Evolutionary conservation across 148 eudicot genomes (phyloP).

Genomic region (Camellia granthamiana): DNA sequence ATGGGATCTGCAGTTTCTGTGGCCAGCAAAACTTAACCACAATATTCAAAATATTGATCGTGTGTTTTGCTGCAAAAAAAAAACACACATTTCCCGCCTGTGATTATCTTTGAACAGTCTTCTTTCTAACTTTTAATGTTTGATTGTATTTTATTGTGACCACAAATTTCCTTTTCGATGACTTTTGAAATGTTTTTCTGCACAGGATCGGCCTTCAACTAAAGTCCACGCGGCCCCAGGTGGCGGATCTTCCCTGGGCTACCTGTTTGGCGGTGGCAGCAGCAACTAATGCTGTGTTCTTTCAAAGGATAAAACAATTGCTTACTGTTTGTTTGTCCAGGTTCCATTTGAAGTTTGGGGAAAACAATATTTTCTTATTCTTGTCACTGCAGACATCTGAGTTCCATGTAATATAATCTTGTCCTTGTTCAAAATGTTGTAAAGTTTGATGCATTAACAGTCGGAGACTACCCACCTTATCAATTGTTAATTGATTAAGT

Average conservation of each 20-base stretch:
- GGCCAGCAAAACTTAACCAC: too few relatives aligned
- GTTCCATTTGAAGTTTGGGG: neutral
- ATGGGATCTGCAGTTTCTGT: too few relatives aligned
- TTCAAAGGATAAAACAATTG: neutral
- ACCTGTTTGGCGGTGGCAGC: constrained; percentile 38
- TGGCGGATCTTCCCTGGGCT: constrained; percentile 43
- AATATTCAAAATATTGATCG: too few relatives aligned
- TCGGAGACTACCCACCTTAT: neutral
- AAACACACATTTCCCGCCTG: too few relatives aligned
- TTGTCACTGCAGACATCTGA: neutral
- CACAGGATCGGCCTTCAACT: constrained; percentile 38
- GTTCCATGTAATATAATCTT: neutral
- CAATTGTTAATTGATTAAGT: neutral
- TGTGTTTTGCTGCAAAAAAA: too few relatives aligned
- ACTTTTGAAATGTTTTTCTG: neutral
- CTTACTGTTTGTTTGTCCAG: neutral
- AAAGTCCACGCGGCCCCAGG: constrained; percentile 51
- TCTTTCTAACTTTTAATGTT: neutral
- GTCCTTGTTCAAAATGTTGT: neutral
- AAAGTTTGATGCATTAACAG: neutral
- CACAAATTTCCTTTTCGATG: neutral
- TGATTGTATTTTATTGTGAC: neutral
- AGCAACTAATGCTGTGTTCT: constrained; percentile 13
- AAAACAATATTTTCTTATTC: neutral
- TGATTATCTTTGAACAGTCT: neutral